A percentile compares a stretch with the other conserved stretches of the same genome.
Evolutionary conservation across 2,329 filamentous ascomycete genomes (phyloP).

Genomic region (Zymoseptoria pseudotritici): DNA sequence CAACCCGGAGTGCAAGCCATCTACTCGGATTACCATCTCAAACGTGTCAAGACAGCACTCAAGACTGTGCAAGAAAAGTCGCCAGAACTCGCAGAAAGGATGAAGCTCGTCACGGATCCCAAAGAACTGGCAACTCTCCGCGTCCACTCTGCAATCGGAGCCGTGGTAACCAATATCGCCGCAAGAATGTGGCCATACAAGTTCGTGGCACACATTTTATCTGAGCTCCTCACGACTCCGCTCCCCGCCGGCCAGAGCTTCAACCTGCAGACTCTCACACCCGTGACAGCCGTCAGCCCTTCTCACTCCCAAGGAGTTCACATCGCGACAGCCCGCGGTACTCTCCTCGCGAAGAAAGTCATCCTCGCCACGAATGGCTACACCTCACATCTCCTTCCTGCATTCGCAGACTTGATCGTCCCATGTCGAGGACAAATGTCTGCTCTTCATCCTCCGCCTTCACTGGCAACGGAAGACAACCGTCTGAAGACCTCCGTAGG

Average conservation of each 20-base stretch:
- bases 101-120: conserved; percentile 35
- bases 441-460: conserved; percentile 52
- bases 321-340: conserved; percentile 53
- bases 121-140: conserved; percentile 46
- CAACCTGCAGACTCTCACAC: conserved; percentile 69
- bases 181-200: conserved; percentile 79
- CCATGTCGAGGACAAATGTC: conserved; percentile 70
- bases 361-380: conserved; percentile 80
- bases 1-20: conserved; percentile 59
- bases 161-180: conserved; percentile 57
- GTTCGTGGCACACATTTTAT: conserved; percentile 64
- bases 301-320: neutral
- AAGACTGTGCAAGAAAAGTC: conserved; percentile 42
- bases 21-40: conserved; percentile 51
- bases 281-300: conserved; percentile 39
- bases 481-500: conserved; percentile 55
- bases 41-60: conserved; percentile 47
- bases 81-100: conserved; percentile 48
- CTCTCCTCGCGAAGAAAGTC: conserved; percentile 54
- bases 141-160: conserved; percentile 50
- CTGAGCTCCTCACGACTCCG: conserved; percentile 43
- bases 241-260: conserved; percentile 35
- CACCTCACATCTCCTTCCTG: conserved; percentile 65
- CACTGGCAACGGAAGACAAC: conserved; percentile 20
- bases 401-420: conserved; percentile 63